phyloP scores from a whole-genome alignment of 345 rosid species.

The Sonneratia alba region DNA sequence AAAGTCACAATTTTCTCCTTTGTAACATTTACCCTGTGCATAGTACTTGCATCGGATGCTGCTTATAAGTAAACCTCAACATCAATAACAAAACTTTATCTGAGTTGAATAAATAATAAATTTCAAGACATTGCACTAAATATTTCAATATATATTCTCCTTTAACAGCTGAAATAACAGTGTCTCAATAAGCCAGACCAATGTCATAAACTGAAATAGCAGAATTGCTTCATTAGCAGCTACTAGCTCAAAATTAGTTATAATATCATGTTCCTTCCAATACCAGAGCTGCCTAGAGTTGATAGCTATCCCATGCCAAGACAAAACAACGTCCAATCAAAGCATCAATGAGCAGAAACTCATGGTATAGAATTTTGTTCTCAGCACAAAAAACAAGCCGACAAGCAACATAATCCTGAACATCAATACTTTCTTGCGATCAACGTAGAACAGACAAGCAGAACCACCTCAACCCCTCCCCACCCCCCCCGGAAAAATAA shows the following conservation, averaged over 20 bases:
- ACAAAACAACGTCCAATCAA: neutral
- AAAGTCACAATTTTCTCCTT: slow-evolving; percentile 79
- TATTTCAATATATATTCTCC: neutral
- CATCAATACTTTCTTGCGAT: neutral
- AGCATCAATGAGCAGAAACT: neutral
- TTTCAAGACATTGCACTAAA: neutral
- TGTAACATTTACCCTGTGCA: slow-evolving; percentile 74
- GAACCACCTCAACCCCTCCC: neutral
- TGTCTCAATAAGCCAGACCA: neutral
- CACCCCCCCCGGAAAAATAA: no score
- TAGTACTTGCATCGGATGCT: slow-evolving; percentile 71
- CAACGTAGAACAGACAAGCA: neutral
- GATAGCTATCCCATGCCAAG: neutral
- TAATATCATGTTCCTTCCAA: neutral
- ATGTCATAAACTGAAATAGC: neutral
- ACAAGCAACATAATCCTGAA: neutral
- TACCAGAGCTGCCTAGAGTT: neutral
- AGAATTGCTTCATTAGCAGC: neutral
- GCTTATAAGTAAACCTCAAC: neutral
- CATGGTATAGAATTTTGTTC: neutral
- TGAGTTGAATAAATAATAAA: neutral
- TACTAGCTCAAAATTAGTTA: neutral
- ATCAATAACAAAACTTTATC: neutral
- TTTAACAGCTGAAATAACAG: neutral
- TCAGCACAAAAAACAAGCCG: neutral